These are phyloP conservation scores for Naematelia aurantialba DNA, from an alignment of 768 basidiomycete species.

Conservation along the genomic window DNA sequence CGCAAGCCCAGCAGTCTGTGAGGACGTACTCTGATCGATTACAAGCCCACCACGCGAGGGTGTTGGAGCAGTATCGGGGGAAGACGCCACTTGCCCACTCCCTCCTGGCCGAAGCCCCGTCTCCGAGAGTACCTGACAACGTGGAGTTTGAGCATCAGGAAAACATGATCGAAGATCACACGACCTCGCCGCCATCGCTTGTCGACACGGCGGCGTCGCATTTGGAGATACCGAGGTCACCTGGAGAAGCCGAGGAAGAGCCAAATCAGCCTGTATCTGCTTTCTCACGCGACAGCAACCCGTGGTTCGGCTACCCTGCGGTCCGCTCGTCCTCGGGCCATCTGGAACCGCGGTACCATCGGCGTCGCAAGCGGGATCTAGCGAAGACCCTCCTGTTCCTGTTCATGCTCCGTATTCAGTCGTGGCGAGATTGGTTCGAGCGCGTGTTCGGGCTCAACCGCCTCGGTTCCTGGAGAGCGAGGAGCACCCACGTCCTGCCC, in stretches of 20 bases:
- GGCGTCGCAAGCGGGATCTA: slow-evolving; percentile 46
- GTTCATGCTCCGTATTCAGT: slow-evolving; percentile 43
- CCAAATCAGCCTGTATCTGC: slow-evolving; percentile 23
- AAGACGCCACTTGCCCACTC: background rate
- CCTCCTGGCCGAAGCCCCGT: background rate
- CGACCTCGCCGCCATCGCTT: background rate
- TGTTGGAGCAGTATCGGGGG: slow-evolving; percentile 15
- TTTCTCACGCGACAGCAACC: slow-evolving; percentile 37
- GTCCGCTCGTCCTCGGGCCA: slow-evolving; percentile 10
- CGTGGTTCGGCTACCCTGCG: slow-evolving; percentile 49
- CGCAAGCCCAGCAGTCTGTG: background rate
- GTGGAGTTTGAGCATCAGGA: background rate
- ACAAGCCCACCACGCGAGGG: slow-evolving; percentile 38
- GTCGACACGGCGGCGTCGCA: background rate
- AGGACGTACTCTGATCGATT: slow-evolving; percentile 42
- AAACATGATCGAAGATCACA: background rate
- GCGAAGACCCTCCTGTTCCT: slow-evolving; percentile 47
- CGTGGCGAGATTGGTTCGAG: slow-evolving; percentile 32
- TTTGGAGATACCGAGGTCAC: background rate
- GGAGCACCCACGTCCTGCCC: background rate
- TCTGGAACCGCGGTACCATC: slow-evolving; percentile 35
- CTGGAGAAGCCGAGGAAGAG: background rate
- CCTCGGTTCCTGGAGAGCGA: slow-evolving; percentile 1
- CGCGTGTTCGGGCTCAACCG: slow-evolving; percentile 22
- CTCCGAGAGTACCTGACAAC: background rate